Evolutionary conservation across 1,284 basidiomycete genomes (phyloP), one percentile per base, ranked within the genome.

Genomic region (Cryptococcus amylolentus): DNA sequence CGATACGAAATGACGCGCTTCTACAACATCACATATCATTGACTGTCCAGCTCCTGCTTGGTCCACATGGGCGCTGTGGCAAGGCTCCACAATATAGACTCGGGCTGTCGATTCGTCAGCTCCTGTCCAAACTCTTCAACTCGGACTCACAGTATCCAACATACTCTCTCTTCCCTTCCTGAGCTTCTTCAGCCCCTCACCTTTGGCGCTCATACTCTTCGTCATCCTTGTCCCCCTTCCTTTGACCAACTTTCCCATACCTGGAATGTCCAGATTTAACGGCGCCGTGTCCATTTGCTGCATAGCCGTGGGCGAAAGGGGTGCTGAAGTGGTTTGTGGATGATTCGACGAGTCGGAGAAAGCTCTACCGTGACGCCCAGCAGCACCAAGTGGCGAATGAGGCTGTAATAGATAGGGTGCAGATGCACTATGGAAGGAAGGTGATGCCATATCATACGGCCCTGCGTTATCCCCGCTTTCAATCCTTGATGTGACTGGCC

Each of bases 21-120:
- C 14, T 26, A 44, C 20, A 20, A 7, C 42, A 20, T n/a, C 18
- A 18, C 5, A 12, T n/a, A 44, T 44, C 42, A 18, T 23, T 23
- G 23, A 23, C 26, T 18, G 27, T 46, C n/a, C 42, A 38, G 0
- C 12, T 9, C 28, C 9, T 7, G 27, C 44, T 51, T 60, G 18
- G 57, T 60, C 65, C 65, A 67, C n/a, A 63, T 20, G 7, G 58
- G 56, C 3, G 60, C 65, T 5, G 65, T 65, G 18, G 65, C 65
- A 18, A 67, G 55, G 39, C 63, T 65, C 16, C 62, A 44, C 52
- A 67, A 40, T 28, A 65, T 65, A 2, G 61, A 58, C 44, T 65
- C 61, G 10, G 65, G 54, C 65, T 67, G 42, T 10, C 27, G 9
- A 42, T 23, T 16, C 13, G 41, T 54, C 49, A 52, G 43, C 18